These are phyloP conservation scores for Pugionium dolabratum DNA, from an alignment of 345 rosid genomes.

Conservation along the genomic window DNA sequence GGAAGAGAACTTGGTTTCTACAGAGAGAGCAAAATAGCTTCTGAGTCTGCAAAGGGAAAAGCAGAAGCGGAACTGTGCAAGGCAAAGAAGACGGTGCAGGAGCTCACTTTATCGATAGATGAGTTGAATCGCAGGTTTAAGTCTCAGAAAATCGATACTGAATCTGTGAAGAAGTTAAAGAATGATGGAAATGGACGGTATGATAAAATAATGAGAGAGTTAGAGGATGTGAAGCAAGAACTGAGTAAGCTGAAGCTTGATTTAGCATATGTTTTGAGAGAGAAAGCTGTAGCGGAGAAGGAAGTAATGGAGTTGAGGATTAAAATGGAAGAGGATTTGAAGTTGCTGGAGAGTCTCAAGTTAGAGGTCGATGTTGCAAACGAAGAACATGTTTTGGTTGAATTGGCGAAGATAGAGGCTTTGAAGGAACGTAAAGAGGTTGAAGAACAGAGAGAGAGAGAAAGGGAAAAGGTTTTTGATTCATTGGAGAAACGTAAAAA, in stretches of 20 bases:
- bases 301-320: constrained; percentile 42
- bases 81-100: constrained; percentile 48
- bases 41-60: constrained; percentile 47
- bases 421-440: constrained; percentile 61
- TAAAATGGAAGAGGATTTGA: constrained; percentile 39
- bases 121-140: constrained; percentile 45
- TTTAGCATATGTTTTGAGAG: constrained; percentile 56
- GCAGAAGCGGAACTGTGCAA: constrained; percentile 60
- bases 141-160: constrained; percentile 34
- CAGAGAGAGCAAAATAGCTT: constrained; percentile 52
- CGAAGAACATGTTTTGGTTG: constrained; percentile 79
- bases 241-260: constrained; percentile 75
- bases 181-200: constrained; percentile 33
- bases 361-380: constrained; percentile 66
- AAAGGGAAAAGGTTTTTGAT: constrained; percentile 42
- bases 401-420: constrained; percentile 82
- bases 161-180: constrained; percentile 36
- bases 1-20: constrained; percentile 50
- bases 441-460: constrained; percentile 51
- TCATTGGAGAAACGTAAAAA: constrained; percentile 41
- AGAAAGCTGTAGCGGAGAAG: constrained; percentile 59
- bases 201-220: constrained; percentile 50
- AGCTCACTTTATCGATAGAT: constrained; percentile 52
- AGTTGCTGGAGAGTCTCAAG: constrained; percentile 50
- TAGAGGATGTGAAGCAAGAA: constrained; percentile 65